A percentile compares a stretch with the other conserved stretches of the same genome.
Evolutionary conservation across 2,329 filamentous ascomycete genomes (phyloP).

Genomic region (Chaetomium sp.): DNA sequence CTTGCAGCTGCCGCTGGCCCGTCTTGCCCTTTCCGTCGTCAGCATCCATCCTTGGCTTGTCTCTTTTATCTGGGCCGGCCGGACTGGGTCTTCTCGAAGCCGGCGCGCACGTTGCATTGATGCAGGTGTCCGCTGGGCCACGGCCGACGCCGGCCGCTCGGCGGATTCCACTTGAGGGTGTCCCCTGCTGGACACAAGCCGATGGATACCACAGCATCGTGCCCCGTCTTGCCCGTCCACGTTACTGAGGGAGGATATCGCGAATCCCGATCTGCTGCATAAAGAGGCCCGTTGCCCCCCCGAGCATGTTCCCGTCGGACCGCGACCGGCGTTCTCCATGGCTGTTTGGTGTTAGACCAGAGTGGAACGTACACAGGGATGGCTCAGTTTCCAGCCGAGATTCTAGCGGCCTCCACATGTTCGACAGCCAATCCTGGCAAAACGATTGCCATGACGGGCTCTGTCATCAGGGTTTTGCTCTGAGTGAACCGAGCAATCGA

Average conservation of each 20-base stretch:
- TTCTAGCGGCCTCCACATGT: constrained; percentile 17
- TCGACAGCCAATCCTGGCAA: constrained; percentile 15
- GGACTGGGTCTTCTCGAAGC: neutral
- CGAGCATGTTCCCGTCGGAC: constrained; percentile 13
- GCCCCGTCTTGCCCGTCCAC: too few relatives aligned
- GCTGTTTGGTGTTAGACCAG: neutral
- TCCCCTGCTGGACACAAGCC: neutral
- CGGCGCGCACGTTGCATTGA: neutral
- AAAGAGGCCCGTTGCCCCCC: neutral
- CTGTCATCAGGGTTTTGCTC: constrained; percentile 13
- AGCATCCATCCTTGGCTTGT: neutral
- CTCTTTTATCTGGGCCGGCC: neutral
- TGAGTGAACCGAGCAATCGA: constrained; percentile 8
- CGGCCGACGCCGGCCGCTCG: constrained; percentile 3
- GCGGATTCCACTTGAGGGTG: neutral
- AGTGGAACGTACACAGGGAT: constrained; percentile 7
- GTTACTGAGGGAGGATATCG: too few relatives aligned
- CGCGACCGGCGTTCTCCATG: constrained; percentile 17
- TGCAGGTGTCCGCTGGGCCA: neutral
- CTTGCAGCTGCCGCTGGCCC: constrained; percentile 6
- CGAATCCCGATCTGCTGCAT: too few relatives aligned
- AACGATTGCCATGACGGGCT: constrained; percentile 9
- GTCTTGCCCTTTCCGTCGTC: neutral
- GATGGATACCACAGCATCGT: too few relatives aligned
- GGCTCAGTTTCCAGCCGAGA: neutral